phyloP scores from a whole-genome alignment of 441 rosid species.

The Bocquillonia castaneifolia region DNA sequence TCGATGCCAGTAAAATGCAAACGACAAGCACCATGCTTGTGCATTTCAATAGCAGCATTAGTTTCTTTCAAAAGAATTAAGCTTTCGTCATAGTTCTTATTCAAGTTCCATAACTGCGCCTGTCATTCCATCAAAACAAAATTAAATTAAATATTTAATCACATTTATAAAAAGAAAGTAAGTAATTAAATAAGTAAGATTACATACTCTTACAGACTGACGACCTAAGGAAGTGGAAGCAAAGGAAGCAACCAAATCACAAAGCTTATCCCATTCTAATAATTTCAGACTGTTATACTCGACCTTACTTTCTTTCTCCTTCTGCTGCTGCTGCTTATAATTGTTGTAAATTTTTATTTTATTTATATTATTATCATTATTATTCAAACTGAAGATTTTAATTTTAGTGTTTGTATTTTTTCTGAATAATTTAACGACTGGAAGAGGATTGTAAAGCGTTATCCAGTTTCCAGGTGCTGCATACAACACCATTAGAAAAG shows the following conservation, averaged over 20 bases:
- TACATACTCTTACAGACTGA: constrained; percentile 50
- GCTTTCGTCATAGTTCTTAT: constrained; percentile 57
- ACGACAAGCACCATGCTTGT: constrained; percentile 55
- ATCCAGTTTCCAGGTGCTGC: constrained; percentile 6
- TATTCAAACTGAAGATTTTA: not conserved
- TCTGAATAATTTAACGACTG: not conserved
- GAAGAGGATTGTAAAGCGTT: not conserved
- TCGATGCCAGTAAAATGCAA: constrained; percentile 55
- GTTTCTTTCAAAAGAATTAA: constrained; percentile 71
- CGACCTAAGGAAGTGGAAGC: constrained; percentile 76
- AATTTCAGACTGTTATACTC: constrained; percentile 51
- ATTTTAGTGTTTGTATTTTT: no score
- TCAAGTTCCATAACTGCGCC: constrained; percentile 58
- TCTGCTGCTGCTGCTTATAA: not conserved
- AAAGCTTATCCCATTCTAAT: constrained; percentile 87
- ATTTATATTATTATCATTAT: not conserved
- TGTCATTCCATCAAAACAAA: constrained; percentile 13
- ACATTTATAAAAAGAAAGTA: not conserved
- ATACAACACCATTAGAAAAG: not conserved
- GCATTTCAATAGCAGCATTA: constrained; percentile 73
- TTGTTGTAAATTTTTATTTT: not conserved
- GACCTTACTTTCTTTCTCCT: not conserved
- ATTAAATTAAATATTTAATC: not conserved
- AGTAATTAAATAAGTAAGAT: not conserved
- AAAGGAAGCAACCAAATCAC: constrained; percentile 70